Percentiles rank a stretch among this genome's conserved stretches.
These are phyloP conservation scores for Leccinum solheimii DNA, from an alignment of 1,284 basidiomycete species.

Conservation along the genomic window DNA sequence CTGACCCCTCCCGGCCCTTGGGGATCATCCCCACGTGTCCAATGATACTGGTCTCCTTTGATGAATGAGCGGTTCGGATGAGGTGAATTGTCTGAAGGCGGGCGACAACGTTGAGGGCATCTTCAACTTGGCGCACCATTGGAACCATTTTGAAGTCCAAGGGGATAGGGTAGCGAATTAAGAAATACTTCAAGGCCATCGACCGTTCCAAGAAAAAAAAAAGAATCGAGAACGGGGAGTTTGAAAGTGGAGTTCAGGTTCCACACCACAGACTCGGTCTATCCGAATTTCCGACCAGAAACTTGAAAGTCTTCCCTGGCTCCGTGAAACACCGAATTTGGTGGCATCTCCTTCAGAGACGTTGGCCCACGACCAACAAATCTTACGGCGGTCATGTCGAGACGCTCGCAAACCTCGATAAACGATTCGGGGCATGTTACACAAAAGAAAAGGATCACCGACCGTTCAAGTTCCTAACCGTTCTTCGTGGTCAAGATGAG, in stretches of 20 bases:
- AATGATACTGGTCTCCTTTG: neutral
- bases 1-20: neutral
- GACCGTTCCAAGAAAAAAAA: neutral
- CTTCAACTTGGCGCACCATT: neutral
- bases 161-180: neutral
- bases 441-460: neutral
- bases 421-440: neutral
- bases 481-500: no score
- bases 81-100: neutral
- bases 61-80: neutral
- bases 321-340: neutral
- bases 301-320: neutral
- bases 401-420: neutral
- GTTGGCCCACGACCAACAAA: neutral
- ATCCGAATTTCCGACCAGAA: neutral
- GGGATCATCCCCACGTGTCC: neutral
- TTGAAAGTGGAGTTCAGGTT: neutral
- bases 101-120: neutral
- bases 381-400: neutral
- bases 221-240: neutral
- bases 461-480: no score
- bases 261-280: no score
- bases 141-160: neutral
- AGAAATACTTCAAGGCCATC: neutral
- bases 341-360: neutral